phyloP scores from a whole-genome alignment of 768 basidiomycete species.

The Russula virescens region DNA sequence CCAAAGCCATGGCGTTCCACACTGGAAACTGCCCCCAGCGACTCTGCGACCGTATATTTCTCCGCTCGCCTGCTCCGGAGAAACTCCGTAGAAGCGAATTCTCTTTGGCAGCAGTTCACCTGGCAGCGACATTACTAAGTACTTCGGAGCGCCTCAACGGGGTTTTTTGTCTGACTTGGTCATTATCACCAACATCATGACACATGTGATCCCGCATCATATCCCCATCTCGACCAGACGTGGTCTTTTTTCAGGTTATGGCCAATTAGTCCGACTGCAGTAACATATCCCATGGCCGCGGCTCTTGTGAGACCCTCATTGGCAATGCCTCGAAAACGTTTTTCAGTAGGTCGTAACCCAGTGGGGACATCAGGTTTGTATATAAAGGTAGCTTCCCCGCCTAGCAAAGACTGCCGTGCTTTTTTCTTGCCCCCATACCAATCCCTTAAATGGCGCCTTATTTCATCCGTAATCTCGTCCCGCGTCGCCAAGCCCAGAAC shows the following conservation, averaged over 20 bases:
- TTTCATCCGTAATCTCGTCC: conserved; percentile 18
- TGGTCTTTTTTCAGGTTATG: background rate
- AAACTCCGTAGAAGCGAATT: too few relatives aligned
- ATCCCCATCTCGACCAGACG: background rate
- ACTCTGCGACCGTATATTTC: too few relatives aligned
- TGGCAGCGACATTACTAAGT: background rate
- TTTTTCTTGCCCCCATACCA: background rate
- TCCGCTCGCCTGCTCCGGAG: too few relatives aligned
- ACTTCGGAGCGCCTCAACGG: background rate
- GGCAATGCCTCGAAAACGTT: background rate
- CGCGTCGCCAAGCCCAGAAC: background rate
- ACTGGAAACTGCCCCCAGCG: too few relatives aligned
- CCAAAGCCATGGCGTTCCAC: too few relatives aligned
- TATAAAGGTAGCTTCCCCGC: background rate
- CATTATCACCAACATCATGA: too few relatives aligned
- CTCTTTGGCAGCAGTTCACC: background rate
- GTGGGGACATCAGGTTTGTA: background rate
- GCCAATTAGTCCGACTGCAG: too few relatives aligned
- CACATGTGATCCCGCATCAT: too few relatives aligned
- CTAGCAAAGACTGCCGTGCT: background rate
- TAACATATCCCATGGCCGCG: background rate
- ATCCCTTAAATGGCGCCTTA: conserved; percentile 16
- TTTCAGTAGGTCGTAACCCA: background rate
- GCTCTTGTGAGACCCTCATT: background rate
- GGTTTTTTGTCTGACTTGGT: background rate